A percentile compares a stretch with the other conserved stretches of the same genome.
Evolutionary conservation across 257 asterid genomes (phyloP).

Genomic region (Plantago elongata): DNA sequence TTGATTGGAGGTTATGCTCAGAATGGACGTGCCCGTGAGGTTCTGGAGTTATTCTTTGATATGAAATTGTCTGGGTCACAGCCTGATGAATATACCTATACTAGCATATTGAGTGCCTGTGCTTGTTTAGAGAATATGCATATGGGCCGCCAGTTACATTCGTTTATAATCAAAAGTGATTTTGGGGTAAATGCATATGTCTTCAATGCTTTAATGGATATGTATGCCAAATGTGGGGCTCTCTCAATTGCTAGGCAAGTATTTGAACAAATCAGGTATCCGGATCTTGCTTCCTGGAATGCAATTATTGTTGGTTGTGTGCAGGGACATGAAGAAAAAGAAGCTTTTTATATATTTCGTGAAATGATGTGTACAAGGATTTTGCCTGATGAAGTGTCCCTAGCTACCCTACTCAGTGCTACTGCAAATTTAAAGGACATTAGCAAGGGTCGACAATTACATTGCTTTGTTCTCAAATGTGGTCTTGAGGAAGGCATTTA

Average conservation of each 20-base stretch:
- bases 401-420: constrained; percentile 80
- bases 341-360: constrained; percentile 58
- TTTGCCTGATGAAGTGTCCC: constrained; percentile 78
- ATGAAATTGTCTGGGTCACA: constrained; percentile 48
- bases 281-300: constrained; percentile 87
- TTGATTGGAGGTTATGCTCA: constrained; percentile 77
- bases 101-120: constrained; percentile 83
- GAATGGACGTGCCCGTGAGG: constrained; percentile 62
- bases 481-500: constrained; percentile 67
- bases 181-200: constrained; percentile 56
- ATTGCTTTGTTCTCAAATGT: constrained; percentile 56
- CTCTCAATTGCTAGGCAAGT: constrained; percentile 48
- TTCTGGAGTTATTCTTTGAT: constrained; percentile 42
- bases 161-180: constrained; percentile 52
- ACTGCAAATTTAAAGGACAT: constrained; percentile 50
- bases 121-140: constrained; percentile 50
- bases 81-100: constrained; percentile 77
- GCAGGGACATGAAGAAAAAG: constrained; percentile 60
- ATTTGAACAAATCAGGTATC: constrained; percentile 48
- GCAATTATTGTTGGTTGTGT: constrained; percentile 79
- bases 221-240: constrained; percentile 84
- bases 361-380: constrained; percentile 52
- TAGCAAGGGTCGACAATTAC: constrained; percentile 61
- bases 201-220: constrained; percentile 79
- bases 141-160: constrained; percentile 67